phyloP scores from a whole-genome alignment of 2,329 filamentous ascomycete genomes.

The Diplodia seriata region DNA sequence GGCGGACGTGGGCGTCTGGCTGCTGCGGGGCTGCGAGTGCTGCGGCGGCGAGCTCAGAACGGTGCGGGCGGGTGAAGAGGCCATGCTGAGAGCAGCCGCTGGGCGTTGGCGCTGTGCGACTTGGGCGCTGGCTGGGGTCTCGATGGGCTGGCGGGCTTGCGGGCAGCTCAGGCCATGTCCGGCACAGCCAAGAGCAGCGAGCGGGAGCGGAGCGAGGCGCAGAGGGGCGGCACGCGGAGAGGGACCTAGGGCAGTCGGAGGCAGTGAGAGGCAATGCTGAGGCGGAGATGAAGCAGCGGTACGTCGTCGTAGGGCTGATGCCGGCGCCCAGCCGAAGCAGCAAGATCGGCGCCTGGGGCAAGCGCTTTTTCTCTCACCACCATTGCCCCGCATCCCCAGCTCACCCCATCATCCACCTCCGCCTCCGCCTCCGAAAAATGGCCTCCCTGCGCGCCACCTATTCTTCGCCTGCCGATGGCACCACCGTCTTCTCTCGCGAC shows the following conservation, averaged over 20 bases:
- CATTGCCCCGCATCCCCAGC: conserved; percentile 37
- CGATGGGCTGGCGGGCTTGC: not conserved
- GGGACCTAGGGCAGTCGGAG: not conserved
- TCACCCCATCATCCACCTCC: conserved; percentile 21
- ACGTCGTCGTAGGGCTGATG: conserved; percentile 32
- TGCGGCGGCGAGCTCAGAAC: conserved; percentile 18
- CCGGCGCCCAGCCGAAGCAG: not conserved
- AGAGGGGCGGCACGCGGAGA: not conserved
- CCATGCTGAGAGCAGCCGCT: conserved; percentile 15
- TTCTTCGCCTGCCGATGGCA: conserved; percentile 58
- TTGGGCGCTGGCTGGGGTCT: conserved; percentile 24
- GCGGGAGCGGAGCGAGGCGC: not conserved
- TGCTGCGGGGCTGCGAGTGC: conserved; percentile 13
- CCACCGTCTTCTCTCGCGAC: conserved; percentile 36
- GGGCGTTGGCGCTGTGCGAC: conserved; percentile 27
- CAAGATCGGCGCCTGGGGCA: not conserved
- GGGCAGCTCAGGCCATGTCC: conserved; percentile 28
- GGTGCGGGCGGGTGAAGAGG: conserved; percentile 31
- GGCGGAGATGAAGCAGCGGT: conserved; percentile 14
- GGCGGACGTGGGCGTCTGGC: conserved; percentile 13
- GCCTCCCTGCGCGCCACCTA: conserved; percentile 59
- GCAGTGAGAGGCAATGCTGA: not conserved
- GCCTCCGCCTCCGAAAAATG: conserved; percentile 36
- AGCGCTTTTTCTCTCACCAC: conserved; percentile 40
- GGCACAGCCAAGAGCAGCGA: conserved; percentile 18